Percentiles rank a stretch among this genome's conserved stretches.
Evolutionary conservation across 805 yeast species (phyloP).

Genomic region (Wickerhamomyces chaumierensis): DNA sequence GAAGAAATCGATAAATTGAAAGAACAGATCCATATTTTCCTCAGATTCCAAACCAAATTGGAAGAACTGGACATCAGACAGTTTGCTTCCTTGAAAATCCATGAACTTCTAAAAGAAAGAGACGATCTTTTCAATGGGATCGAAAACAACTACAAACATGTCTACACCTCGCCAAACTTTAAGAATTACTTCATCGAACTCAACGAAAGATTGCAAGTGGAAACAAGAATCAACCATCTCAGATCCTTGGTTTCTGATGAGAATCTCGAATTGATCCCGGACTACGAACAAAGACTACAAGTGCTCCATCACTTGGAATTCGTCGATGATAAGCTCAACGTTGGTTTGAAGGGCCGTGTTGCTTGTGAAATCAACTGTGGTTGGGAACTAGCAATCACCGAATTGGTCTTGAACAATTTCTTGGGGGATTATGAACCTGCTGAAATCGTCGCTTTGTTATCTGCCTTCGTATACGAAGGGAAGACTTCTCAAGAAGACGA

Average conservation of each 20-base stretch:
- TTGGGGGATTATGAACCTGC: constrained; percentile 89
- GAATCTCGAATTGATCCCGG: constrained; percentile 82
- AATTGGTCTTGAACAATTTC: constrained; percentile 81
- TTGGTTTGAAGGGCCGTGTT: constrained; percentile 79
- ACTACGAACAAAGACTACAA: constrained; percentile 78
- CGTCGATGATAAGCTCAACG: constrained; percentile 67
- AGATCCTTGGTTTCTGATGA: constrained; percentile 69
- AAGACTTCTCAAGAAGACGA: constrained; percentile 48
- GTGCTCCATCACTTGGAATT: constrained; percentile 74
- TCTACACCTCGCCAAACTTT: constrained; percentile 31
- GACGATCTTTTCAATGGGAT: constrained; percentile 22
- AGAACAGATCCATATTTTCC: constrained; percentile 23
- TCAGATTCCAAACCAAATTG: constrained; percentile 30
- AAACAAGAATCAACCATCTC: constrained; percentile 40
- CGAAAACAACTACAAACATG: constrained; percentile 14
- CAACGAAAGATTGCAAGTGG: constrained; percentile 33
- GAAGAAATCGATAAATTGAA: constrained; percentile 26
- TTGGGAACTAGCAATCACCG: constrained; percentile 84
- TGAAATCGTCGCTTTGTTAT: constrained; percentile 89
- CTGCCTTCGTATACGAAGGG: constrained; percentile 92
- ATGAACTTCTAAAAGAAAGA: constrained; percentile 28
- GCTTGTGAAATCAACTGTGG: constrained; percentile 91
- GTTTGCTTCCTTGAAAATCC: constrained; percentile 23
- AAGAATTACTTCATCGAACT: constrained; percentile 31
- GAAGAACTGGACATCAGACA: constrained; percentile 31